Evolutionary conservation across 2,329 filamentous ascomycete species (phyloP).

Genomic region (Talaromyces sp.): DNA sequence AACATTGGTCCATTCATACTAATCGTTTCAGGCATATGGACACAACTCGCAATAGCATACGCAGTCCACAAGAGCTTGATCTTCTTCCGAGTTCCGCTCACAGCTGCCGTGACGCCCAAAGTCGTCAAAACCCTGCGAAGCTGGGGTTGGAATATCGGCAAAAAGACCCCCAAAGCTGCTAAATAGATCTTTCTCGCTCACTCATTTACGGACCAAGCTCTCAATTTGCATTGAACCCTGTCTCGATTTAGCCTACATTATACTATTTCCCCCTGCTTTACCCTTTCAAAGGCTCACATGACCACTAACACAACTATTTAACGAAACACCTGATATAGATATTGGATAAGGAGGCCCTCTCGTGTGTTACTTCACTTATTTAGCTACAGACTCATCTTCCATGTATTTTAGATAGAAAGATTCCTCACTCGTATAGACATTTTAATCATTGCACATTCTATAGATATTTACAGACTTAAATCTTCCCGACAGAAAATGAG

Average conservation of each 20-base stretch:
- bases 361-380: not conserved
- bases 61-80: slow-evolving; percentile 98
- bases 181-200: not conserved
- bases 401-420: not conserved
- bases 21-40: slow-evolving; percentile 59
- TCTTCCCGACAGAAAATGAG: not conserved
- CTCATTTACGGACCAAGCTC: not conserved
- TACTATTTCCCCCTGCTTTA: not conserved
- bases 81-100: slow-evolving; percentile 88
- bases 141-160: slow-evolving; percentile 96
- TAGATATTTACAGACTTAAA: not conserved
- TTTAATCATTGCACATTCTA: not conserved
- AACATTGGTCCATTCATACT: slow-evolving; percentile 4
- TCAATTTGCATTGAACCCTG: not conserved
- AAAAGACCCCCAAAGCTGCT: slow-evolving; percentile 52
- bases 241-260: not conserved
- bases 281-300: not conserved
- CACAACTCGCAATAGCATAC: slow-evolving; percentile 88
- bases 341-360: not conserved
- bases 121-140: slow-evolving; percentile 82
- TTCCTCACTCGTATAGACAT: not conserved
- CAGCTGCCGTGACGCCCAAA: slow-evolving; percentile 85
- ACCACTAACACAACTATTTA: not conserved
- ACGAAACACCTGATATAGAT: not conserved
- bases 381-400: not conserved